Base-by-base conservation (phyloP, 768 basidiomycete species). In the Mrakia gelida region DNA sequence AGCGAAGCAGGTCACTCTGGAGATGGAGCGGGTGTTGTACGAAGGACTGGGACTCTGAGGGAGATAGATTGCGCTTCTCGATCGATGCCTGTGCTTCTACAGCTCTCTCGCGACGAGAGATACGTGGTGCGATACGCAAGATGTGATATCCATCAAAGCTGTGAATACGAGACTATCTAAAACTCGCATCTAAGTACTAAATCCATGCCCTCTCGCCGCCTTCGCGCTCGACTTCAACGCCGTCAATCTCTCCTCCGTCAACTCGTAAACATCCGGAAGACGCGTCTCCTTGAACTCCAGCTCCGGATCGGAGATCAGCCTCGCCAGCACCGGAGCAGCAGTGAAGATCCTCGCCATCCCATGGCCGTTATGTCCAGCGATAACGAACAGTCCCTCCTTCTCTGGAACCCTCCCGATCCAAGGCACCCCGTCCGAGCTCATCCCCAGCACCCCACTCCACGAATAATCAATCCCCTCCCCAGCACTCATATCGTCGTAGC, bases 311-410 rank as follows among this genome's bases (percentile, higher is more conserved):
- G 63, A 23, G 26, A 75, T 38, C 7, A 75, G 7, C 34, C 23
- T 65, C 26, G 75, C 63, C 9, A 75, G 21, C 15, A 43, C 75
- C 6, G 75, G 71, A 43, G 71, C 34, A 23, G 10, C 52, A 3
- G 71, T 71, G 38, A 41, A 71, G 62, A 62, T 75, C 9, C 59
- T 34, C 38, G 74, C 74, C 74, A 75, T 75, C 34, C 74, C 61
- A 43, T 75, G 62, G 5, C 74, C 74, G 49, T 67, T 49, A 62
- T 75, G 65, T 2, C 62, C 74, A 26, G 74, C 74, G 34, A n/a
- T 45, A 11, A 75, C 65, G 18, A 43, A 65, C 16, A 67, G 74
- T 2, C 74, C 74, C 2, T 43, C 62, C 3, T 63, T 34, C 21
- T 41, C 74, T 7, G 74, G 74, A 1, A 75, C 74, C 2, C 63